A percentile compares a stretch with the other conserved stretches of the same genome.
phyloP scores from a whole-genome alignment of 179 eudicot species.

The Actinidia polygama region DNA sequence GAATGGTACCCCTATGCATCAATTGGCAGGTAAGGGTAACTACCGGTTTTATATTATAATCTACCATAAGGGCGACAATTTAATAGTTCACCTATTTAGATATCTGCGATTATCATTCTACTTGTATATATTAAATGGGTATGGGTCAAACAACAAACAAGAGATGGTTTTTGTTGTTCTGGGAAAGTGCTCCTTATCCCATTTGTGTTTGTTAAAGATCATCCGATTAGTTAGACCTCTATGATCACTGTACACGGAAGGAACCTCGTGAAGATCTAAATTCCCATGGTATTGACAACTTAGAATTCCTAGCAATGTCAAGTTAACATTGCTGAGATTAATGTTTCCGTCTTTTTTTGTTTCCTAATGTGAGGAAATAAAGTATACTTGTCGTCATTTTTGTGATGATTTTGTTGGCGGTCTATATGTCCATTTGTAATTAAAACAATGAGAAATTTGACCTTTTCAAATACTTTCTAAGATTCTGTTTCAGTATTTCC shows the following conservation, averaged over 20 bases:
- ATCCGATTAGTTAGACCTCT: not conserved
- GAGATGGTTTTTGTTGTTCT: not conserved
- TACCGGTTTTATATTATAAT: not conserved
- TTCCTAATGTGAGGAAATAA: not conserved
- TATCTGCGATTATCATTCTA: not conserved
- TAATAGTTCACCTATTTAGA: not conserved
- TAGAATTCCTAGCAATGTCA: not conserved
- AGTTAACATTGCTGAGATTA: not conserved
- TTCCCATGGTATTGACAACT: not conserved
- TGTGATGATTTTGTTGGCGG: not conserved
- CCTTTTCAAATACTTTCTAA: not conserved
- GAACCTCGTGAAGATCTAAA: not conserved
- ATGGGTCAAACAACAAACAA: not conserved
- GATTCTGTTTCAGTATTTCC: not conserved
- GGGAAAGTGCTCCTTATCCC: not conserved
- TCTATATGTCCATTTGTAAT: not conserved
- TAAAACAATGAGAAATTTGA: not conserved
- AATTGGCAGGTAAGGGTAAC: conserved; percentile 35
- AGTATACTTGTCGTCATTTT: not conserved
- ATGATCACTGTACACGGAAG: not conserved
- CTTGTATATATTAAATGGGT: not conserved
- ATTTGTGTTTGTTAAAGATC: not conserved
- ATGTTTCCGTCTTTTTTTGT: not conserved
- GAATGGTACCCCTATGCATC: conserved; percentile 32
- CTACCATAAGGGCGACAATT: not conserved